phyloP scores from a whole-genome alignment of 1,284 basidiomycete species.

The Flammula alnicola region DNA sequence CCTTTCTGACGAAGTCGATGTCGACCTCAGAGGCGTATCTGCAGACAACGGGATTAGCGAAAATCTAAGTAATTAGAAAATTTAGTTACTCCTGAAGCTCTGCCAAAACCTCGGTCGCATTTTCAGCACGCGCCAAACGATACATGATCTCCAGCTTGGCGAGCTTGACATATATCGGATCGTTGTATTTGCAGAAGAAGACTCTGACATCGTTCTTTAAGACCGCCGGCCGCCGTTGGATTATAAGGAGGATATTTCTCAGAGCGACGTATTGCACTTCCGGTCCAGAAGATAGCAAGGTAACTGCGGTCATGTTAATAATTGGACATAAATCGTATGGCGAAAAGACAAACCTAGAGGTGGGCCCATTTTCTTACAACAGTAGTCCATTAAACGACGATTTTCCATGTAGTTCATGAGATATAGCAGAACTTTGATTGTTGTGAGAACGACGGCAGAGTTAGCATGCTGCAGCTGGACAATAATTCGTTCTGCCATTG shows the following conservation, averaged over 20 bases:
- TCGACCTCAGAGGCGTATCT: slow-evolving; percentile 99
- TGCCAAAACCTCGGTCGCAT: slow-evolving; percentile 89
- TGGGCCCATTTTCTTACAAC: slow-evolving; percentile 97
- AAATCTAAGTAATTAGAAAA: background rate
- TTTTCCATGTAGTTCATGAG: slow-evolving; percentile 99
- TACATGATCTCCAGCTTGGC: slow-evolving; percentile 99
- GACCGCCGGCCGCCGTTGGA: slow-evolving; percentile 91
- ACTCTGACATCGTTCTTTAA: slow-evolving; percentile 97
- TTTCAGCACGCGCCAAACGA: slow-evolving; percentile 88
- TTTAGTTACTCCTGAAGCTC: slow-evolving; percentile 88
- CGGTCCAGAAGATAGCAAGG: slow-evolving; percentile 92
- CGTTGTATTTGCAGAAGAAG: slow-evolving; percentile 99
- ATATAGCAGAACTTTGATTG: slow-evolving; percentile 95
- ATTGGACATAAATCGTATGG: slow-evolving; percentile 3
- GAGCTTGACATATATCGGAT: slow-evolving; percentile 98
- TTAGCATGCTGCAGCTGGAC: slow-evolving; percentile 92
- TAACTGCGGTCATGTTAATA: slow-evolving; percentile 58
- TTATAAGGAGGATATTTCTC: slow-evolving; percentile 95
- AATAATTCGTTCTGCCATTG: slow-evolving; percentile 92
- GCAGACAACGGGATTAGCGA: slow-evolving; percentile 13
- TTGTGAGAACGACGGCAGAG: slow-evolving; percentile 92
- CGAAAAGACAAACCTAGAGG: slow-evolving; percentile 72
- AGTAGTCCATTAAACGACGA: slow-evolving; percentile 81
- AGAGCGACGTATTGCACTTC: slow-evolving; percentile 99
- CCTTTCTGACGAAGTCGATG: slow-evolving; percentile 97